These are phyloP conservation scores for Taiozyma onychis DNA, from an alignment of 1,139 yeast species.

Conservation along the genomic window DNA sequence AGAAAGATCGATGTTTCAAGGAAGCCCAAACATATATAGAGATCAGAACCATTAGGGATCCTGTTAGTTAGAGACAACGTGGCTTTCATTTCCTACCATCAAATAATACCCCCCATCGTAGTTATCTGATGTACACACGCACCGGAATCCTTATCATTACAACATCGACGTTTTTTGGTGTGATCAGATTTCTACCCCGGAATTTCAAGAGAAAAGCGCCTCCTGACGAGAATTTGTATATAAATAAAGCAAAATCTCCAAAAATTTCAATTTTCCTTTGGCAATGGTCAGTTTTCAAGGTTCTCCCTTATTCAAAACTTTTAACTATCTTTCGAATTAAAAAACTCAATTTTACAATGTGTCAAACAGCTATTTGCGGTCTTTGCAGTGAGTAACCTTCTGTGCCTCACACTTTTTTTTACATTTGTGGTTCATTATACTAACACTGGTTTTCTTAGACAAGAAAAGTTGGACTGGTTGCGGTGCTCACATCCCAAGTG, in stretches of 20 bases:
- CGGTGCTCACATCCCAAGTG: conserved; percentile 32
- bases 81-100: neutral
- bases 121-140: neutral
- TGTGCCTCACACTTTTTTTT: neutral
- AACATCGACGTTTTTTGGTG: neutral
- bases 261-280: neutral
- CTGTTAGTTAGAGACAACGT: neutral
- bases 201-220: neutral
- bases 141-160: neutral
- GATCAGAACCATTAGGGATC: neutral
- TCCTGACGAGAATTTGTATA: neutral
- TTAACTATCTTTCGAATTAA: neutral
- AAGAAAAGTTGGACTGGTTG: conserved; percentile 41
- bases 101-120: neutral
- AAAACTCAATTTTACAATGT: conserved; percentile 21
- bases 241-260: neutral
- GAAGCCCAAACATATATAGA: neutral
- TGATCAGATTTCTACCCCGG: neutral
- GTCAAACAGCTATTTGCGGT: conserved; percentile 33
- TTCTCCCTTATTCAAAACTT: neutral
- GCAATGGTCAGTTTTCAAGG: neutral
- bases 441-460: conserved; percentile 11
- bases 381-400: conserved; percentile 25
- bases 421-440: neutral
- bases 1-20: neutral